Evolutionary conservation across 306 rosid genomes (phyloP).

Genomic region (Astragalus membranaceus): DNA sequence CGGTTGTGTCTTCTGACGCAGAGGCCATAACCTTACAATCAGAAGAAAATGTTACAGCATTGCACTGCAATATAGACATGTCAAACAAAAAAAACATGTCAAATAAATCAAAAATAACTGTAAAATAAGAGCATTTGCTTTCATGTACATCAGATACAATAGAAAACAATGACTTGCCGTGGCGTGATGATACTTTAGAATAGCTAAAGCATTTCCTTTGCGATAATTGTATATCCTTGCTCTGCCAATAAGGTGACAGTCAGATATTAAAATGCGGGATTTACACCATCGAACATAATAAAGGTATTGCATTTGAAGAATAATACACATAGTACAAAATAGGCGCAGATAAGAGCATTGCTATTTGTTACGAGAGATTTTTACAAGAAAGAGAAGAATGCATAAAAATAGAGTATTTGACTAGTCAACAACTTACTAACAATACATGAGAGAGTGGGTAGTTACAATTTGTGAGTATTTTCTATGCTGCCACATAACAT

Average conservation of each 20-base stretch:
- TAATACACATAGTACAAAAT: not conserved
- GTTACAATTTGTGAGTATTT: too few relatives aligned
- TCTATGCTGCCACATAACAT: too few relatives aligned
- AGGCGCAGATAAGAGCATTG: not conserved
- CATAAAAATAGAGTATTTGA: too few relatives aligned
- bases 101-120: not conserved
- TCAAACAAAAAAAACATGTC: not conserved
- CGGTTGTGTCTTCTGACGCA: conserved; percentile 80
- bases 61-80: conserved; percentile 49
- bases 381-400: too few relatives aligned
- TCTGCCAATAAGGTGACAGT: conserved; percentile 41
- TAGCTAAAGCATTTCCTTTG: conserved; percentile 79
- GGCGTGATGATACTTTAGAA: conserved; percentile 83
- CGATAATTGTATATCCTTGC: conserved; percentile 70
- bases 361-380: too few relatives aligned
- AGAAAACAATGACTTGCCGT: conserved; percentile 42
- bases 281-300: not conserved
- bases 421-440: too few relatives aligned
- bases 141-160: conserved; percentile 10
- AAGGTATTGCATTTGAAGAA: not conserved
- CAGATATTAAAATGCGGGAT: conserved; percentile 1
- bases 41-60: conserved; percentile 65
- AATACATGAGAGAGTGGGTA: too few relatives aligned
- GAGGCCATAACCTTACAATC: conserved; percentile 82
- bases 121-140: not conserved